Evolutionary conservation across 108 stramenopile genomes (phyloP), one percentile per base, ranked within the genome.

Genomic region (Seminavis robusta): DNA sequence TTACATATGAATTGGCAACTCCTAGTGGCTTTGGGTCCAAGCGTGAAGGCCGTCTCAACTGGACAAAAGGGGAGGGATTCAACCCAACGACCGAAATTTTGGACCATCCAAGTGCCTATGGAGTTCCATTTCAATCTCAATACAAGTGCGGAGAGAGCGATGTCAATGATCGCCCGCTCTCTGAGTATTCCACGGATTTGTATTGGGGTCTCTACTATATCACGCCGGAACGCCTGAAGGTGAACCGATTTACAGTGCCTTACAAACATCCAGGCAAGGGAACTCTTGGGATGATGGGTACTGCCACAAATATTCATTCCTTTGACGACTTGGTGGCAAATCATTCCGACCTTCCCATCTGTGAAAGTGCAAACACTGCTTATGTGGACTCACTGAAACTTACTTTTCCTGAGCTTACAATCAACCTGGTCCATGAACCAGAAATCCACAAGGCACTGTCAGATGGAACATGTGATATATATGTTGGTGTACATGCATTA

Each of bases 121-220:
- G 7, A 6, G 53, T 54, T 3, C 9, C 10, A 5, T 69, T 62
- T 48, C 52, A 25, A 6, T 17, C 36, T 7, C 68, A 69, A 41
- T 69, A 69, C 53, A 52, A 36, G 8, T 69, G 68, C 27, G 68
- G 61, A 15, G 43, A 52, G 26, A 49, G 38, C 15, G 68, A 69
- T 51, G 68, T 69, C 38, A 69, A 61, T 38, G 65, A 67, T 48
- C 5, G 3, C 9, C 16, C 42, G 19, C 2, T 23, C 25, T 17
- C 24, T 17, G 27, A 27, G 28, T 56, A 56, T 43, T 23, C 61
- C 0, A 56, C 68, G 19, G 68, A 69, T 33, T 57, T 69, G 52
- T 69, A 69, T 47, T 20, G 48, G 32, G 52, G 68, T 19, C 28
- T 69, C 38, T 69, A 36, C 27, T 69, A 62, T 34, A 38, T 69